Conservation (phyloP, 805 yeast genomes). For the Teunomyces barrocoloradensis region DNA sequence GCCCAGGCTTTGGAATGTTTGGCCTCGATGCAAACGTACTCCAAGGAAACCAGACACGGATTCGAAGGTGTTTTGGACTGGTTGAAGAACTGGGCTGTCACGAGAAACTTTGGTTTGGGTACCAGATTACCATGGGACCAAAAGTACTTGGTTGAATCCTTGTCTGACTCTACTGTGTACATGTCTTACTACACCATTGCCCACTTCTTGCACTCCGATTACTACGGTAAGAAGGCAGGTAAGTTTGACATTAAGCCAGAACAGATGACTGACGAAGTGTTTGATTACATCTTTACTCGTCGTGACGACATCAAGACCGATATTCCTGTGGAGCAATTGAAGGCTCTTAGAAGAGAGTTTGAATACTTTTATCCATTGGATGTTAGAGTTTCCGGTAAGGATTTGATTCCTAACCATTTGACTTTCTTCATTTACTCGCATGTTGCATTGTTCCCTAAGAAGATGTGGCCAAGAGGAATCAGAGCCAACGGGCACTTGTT, state of each 20-base stretch:
- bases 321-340: conserved; percentile 66
- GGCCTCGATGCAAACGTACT: conserved; percentile 69
- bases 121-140: conserved; percentile 96
- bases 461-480: conserved; percentile 90
- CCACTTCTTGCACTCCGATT: conserved; percentile 82
- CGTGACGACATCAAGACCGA: conserved; percentile 54
- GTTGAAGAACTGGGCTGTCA: conserved; percentile 98
- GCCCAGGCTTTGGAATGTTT: conserved; percentile 76
- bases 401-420: conserved; percentile 94
- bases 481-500: conserved; percentile 94
- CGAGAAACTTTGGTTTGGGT: conserved; percentile 95
- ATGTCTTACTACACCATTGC: conserved; percentile 92
- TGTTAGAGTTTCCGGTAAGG: conserved; percentile 90
- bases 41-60: conserved; percentile 82
- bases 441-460: conserved; percentile 87
- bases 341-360: conserved; percentile 84
- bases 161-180: conserved; percentile 94
- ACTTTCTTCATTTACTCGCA: conserved; percentile 93
- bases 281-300: conserved; percentile 83
- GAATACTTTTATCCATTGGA: conserved; percentile 97
- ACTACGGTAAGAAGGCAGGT: conserved; percentile 76
- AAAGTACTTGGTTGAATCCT: conserved; percentile 86
- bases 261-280: conserved; percentile 88
- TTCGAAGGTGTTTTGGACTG: conserved; percentile 93
- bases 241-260: conserved; percentile 72